A percentile compares a stretch with the other conserved stretches of the same genome.
These are phyloP conservation scores for Neurospora sp. DNA, from an alignment of 495 filamentous ascomycete genomes.

Conservation along the genomic window DNA sequence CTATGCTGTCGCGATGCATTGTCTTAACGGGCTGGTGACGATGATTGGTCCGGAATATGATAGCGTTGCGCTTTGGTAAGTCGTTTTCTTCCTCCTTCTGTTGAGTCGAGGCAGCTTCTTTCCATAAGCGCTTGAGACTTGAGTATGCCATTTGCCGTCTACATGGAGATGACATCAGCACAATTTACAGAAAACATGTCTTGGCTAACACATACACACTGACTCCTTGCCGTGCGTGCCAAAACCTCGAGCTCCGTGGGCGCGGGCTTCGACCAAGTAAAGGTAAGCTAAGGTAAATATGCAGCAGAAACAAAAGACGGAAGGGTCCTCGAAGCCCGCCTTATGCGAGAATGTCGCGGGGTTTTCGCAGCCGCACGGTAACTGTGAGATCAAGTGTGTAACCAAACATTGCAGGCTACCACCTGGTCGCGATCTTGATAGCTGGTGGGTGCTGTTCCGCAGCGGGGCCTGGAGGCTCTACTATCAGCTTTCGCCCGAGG, in stretches of 20 bases:
- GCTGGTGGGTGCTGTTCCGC: slow-evolving; percentile 56
- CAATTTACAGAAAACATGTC: background rate
- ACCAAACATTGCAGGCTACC: slow-evolving; percentile 50
- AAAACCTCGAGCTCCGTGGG: background rate
- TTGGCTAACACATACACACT: background rate
- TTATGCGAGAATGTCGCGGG: background rate
- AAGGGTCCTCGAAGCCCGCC: background rate
- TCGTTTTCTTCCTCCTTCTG: slow-evolving; percentile 8
- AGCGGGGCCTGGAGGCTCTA: slow-evolving; percentile 63
- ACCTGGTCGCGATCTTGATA: slow-evolving; percentile 63
- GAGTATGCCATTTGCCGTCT: background rate
- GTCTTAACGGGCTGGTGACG: slow-evolving; percentile 58
- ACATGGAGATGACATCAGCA: background rate
- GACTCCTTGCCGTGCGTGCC: background rate
- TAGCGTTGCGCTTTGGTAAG: slow-evolving; percentile 68
- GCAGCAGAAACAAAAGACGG: background rate
- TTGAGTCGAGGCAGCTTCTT: background rate
- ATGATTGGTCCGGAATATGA: slow-evolving; percentile 65
- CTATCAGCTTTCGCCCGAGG: slow-evolving; percentile 61
- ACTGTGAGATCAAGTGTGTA: background rate
- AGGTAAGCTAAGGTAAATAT: background rate
- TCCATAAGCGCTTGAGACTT: background rate
- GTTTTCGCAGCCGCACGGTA: background rate
- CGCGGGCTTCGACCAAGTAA: background rate
- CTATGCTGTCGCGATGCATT: slow-evolving; percentile 62